Evolutionary conservation across 441 rosid species (phyloP), one percentile per base, ranked within the genome.

Genomic region (Gossypium aridum): DNA sequence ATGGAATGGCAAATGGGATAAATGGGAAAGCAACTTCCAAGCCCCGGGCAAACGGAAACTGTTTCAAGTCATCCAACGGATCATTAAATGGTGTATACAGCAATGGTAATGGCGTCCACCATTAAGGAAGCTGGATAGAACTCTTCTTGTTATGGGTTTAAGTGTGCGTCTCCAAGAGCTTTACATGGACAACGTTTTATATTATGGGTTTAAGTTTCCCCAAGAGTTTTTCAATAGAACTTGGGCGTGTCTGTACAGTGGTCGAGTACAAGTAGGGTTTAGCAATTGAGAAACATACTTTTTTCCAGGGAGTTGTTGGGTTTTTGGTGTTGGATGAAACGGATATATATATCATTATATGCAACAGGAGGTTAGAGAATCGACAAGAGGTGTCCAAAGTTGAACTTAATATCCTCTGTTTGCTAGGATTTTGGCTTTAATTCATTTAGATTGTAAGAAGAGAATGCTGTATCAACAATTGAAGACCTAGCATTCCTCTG

Each of bases 91-190:
- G 87, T 60, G 76, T 87, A 71, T 78, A 85, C 83, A 82, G 89
- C 85, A 90, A 90, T 72, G 92, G 94, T 73, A 92, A 92, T 59
- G 92, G 94, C 6, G 74, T 90, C 78, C 96, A 86, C 80, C 76
- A 77, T 77, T 87, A 75, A 77, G 64, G 7, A 56, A 22, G 47
- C 47, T 16, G 45, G 55, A 23, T 66, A 28, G 28, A 12, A 66
- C 31, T 2, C 12, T 66, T 45, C n/a, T 45, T 16, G 28, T 31
- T 55, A 0, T 13, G 55, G 70, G 28, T 43, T 66, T 69, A 23
- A 51, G 72, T n/a, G 37, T 16, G 8, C 57, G 59, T 53, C 23
- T 28, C 8, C 17, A 31, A 31, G 64, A 70, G 51, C 5, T 55
- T 71, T 71, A 13, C 53, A 37, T 57, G 47, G 74, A 71, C 4